Conservation (phyloP, 371 early-diverging fungal species). For the Mortierella sp. region DNA sequence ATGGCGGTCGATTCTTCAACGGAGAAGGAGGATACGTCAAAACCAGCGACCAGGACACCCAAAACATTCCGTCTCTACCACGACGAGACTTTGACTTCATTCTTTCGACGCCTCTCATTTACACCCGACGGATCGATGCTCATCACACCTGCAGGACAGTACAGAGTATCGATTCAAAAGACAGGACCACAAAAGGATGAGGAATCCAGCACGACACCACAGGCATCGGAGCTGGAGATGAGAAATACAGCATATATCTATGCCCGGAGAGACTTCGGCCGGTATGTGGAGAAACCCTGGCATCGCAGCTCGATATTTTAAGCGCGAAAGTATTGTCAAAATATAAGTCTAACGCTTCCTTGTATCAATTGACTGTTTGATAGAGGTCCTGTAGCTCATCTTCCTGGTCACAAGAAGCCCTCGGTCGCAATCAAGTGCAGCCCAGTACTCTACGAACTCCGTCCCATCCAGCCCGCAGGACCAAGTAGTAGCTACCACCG, state of each 20-base stretch:
- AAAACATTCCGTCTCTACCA: constrained; percentile 77
- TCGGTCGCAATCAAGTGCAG: constrained; percentile 87
- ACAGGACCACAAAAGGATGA: constrained; percentile 25
- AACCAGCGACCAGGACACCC: constrained; percentile 31
- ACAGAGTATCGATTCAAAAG: constrained; percentile 32
- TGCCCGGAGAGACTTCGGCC: constrained; percentile 60
- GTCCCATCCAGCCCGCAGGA: constrained; percentile 31
- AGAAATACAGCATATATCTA: constrained; percentile 65
- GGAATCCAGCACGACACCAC: constrained; percentile 14
- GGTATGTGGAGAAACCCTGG: constrained; percentile 40
- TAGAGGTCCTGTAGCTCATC: constrained; percentile 78
- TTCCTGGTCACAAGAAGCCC: constrained; percentile 84
- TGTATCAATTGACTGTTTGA: constrained; percentile 9
- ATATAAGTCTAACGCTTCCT: neutral
- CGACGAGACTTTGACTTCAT: constrained; percentile 91
- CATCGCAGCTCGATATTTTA: neutral
- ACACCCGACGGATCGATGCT: constrained; percentile 93
- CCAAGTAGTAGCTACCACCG: constrained; percentile 18
- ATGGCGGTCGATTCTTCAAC: constrained; percentile 12
- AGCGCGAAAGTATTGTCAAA: no score
- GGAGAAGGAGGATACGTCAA: constrained; percentile 35
- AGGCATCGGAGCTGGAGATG: constrained; percentile 31
- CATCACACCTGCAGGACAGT: constrained; percentile 88
- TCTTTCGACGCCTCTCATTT: constrained; percentile 92
- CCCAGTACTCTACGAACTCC: constrained; percentile 67